Evolutionary conservation across 768 basidiomycete genomes (phyloP), one percentile per base, ranked within the genome.

Genomic region (Psilocybe tampanensis): DNA sequence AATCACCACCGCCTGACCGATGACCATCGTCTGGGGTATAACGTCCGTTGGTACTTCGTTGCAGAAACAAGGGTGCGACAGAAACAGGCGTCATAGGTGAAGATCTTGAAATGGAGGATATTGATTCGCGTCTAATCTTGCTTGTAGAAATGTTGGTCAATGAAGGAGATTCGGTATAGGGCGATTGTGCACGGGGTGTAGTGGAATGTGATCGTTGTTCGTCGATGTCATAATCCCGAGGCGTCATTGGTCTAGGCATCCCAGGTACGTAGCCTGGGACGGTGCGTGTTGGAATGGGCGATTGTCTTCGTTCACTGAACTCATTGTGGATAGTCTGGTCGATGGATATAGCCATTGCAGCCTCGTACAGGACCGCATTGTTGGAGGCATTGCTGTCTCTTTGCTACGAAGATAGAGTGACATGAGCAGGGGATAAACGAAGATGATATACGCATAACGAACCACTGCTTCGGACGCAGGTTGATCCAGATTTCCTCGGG

Each of bases 231-330:
- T 81, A 74, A 60, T 91, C 89, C 54, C 85, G 86, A n/a, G 92
- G 92, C 6, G 92, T 94, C 89, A 94, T 92, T 17, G 92, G 92
- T 41, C 92, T 78, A 19, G 90, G 89, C 92, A 94, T 94, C 11
- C 92, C 92, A 21, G 92, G 92, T 55, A 92, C 86, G 71, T 94
- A 94, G 13, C 92, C 92, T 53, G 92, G 92, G 19, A 91, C 66
- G 2, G 76, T 83, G 43, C 83, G 82, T 44, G 84, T 76, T 23
- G 86, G 86, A 21, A 86, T 75, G 42, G 88, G 88, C 2, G 86
- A 88, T 47, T 82, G 70, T n/a, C 78, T 81, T 39, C 75, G 80
- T 47, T 77, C 75, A 19, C 83, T 82, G 34, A 77, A 70, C 44
- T 84, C 79, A 26, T 75, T 67, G 41, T 74, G 71, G 19, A 76